phyloP scores from a whole-genome alignment of 306 rosid genomes.

The Citrullus amarus region DNA sequence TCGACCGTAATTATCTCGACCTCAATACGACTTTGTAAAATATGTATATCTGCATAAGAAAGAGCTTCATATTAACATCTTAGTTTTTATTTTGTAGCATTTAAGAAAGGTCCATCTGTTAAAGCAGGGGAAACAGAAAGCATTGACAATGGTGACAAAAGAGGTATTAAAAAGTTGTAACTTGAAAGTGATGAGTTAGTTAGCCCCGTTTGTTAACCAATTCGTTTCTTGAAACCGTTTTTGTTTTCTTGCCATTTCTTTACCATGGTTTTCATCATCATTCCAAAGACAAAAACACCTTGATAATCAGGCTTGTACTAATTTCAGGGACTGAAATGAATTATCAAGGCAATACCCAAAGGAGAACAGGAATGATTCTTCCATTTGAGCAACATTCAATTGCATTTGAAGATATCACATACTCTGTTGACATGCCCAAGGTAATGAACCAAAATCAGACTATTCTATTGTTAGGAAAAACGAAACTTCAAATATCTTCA shows the following conservation, averaged over 20 bases:
- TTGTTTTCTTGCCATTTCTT: too few species aligned
- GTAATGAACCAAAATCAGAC: conserved; percentile 4
- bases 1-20: conserved; percentile 32
- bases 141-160: conserved; percentile 3
- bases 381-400: conserved; percentile 64
- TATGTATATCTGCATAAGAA: background rate
- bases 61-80: background rate
- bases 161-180: conserved; percentile 2
- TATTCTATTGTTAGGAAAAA: too few species aligned
- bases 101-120: conserved; percentile 26
- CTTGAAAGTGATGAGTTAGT: background rate
- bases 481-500: too few species aligned
- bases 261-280: too few species aligned
- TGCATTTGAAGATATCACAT: conserved; percentile 42
- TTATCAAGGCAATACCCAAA: background rate
- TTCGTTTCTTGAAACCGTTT: too few species aligned
- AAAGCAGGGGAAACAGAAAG: conserved; percentile 21
- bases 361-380: conserved; percentile 62
- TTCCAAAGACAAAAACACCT: too few species aligned
- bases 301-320: background rate
- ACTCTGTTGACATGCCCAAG: conserved; percentile 75
- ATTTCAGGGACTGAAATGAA: conserved; percentile 1
- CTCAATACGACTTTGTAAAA: background rate
- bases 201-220: too few species aligned
- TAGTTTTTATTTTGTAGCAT: conserved; percentile 28